Percentiles rank a stretch among this genome's conserved stretches.
phyloP scores from a whole-genome alignment of 176 grass and related monocot species.

The Oryza brachyantha region DNA sequence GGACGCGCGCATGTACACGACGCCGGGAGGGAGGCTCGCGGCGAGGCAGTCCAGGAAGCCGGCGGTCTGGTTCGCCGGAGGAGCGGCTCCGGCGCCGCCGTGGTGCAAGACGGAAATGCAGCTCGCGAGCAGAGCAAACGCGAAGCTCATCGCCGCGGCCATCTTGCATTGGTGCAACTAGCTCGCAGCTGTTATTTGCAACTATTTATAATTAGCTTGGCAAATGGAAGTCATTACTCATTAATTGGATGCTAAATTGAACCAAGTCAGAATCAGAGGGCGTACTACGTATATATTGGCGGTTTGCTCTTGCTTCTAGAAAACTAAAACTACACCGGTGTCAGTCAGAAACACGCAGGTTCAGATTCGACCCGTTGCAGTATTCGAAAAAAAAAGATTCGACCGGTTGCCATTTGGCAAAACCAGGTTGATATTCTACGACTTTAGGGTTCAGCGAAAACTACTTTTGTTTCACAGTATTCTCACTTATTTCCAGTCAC shows the following conservation, averaged over 20 bases:
- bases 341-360: too few species aligned
- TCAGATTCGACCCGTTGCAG: too few species aligned
- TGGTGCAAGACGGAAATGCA: background rate
- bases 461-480: too few species aligned
- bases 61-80: constrained; percentile 13
- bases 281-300: background rate
- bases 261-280: background rate
- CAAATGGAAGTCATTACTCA: background rate
- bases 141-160: background rate
- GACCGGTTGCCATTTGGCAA: too few species aligned
- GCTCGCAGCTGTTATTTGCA: background rate
- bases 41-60: constrained; percentile 51
- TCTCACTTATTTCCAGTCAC: too few species aligned
- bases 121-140: background rate
- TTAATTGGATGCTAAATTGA: background rate
- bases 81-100: background rate
- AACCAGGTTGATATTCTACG: too few species aligned
- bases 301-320: background rate
- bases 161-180: background rate
- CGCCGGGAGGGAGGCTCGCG: background rate
- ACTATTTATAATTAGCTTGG: background rate
- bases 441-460: too few species aligned
- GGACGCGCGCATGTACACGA: constrained; percentile 28
- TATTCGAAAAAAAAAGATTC: too few species aligned
- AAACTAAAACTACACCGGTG: background rate